A percentile compares a stretch with the other conserved stretches of the same genome.
Conservation (phyloP, 352 stramenopile species). For the Phytophthora litchii region DNA sequence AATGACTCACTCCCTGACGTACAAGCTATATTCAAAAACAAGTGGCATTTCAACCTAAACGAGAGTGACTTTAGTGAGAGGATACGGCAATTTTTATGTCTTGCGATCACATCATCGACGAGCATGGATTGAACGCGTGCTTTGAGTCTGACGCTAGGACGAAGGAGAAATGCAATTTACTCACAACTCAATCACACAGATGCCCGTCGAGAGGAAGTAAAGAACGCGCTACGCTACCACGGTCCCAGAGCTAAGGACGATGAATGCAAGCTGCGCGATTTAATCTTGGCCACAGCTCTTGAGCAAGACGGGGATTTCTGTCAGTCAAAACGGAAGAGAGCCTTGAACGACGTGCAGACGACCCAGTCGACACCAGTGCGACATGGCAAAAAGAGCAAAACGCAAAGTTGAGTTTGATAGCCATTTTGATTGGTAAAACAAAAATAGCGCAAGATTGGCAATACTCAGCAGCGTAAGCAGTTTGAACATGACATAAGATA, state of each 20-base stretch:
- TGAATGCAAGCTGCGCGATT: slow-evolving; percentile 4
- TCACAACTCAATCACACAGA: slow-evolving; percentile 2
- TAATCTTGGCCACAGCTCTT: slow-evolving; percentile 1
- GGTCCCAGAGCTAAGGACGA: neutral
- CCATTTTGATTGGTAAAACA: neutral
- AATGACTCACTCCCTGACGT: slow-evolving; percentile 17
- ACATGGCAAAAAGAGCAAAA: neutral
- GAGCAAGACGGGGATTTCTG: slow-evolving; percentile 17
- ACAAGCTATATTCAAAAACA: slow-evolving; percentile 16
- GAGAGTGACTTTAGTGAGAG: slow-evolving; percentile 14
- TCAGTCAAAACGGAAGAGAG: slow-evolving; percentile 5
- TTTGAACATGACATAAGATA: neutral
- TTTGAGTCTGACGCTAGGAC: slow-evolving; percentile 3
- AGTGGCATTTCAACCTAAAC: slow-evolving; percentile 17
- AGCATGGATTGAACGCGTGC: slow-evolving; percentile 10
- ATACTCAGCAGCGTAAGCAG: neutral
- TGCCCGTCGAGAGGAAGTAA: slow-evolving; percentile 3
- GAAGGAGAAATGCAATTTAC: slow-evolving; percentile 14
- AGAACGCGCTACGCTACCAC: slow-evolving; percentile 5
- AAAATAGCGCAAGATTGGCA: neutral
- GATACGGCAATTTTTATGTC: slow-evolving; percentile 15
- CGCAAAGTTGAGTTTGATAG: neutral
- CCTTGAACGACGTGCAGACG: neutral
- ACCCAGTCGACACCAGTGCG: neutral
- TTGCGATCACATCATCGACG: slow-evolving; percentile 14